These are phyloP conservation scores for Neostapfia colusana DNA, from an alignment of 176 grass and related monocot genomes.

Conservation along the genomic window DNA sequence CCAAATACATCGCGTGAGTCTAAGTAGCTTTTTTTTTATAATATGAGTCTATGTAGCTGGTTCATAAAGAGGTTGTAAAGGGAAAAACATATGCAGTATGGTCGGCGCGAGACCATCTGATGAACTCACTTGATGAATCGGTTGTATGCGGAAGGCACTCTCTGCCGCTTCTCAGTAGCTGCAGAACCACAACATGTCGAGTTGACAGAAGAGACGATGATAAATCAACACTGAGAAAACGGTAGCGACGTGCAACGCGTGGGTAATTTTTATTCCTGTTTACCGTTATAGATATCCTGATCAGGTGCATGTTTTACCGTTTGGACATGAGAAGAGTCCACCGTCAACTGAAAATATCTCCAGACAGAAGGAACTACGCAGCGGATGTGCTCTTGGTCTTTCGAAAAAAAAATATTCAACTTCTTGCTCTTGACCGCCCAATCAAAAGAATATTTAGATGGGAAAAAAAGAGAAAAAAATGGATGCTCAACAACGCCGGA, in stretches of 20 bases:
- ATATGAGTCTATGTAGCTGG: neutral
- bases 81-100: neutral
- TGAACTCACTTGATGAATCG: conserved; percentile 97
- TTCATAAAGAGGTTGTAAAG: neutral
- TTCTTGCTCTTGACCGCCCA: neutral
- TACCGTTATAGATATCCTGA: neutral
- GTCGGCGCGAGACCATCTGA: too few species aligned
- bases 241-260: neutral
- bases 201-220: neutral
- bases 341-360: conserved; percentile 4
- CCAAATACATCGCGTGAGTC: neutral
- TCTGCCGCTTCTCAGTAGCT: conserved; percentile 83
- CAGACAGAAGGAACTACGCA: conserved; percentile 32
- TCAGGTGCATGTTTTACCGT: conserved; percentile 26
- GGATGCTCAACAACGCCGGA: neutral
- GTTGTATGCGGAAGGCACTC: conserved; percentile 94
- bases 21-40: too few species aligned
- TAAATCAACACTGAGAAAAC: too few species aligned
- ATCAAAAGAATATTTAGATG: neutral
- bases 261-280: neutral
- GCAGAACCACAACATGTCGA: conserved; percentile 38
- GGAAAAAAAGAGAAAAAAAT: neutral
- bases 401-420: neutral
- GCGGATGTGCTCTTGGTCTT: conserved; percentile 19
- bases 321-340: conserved; percentile 23